phyloP scores from a whole-genome alignment of 805 yeast genomes.

The Myxozyma geophila region DNA sequence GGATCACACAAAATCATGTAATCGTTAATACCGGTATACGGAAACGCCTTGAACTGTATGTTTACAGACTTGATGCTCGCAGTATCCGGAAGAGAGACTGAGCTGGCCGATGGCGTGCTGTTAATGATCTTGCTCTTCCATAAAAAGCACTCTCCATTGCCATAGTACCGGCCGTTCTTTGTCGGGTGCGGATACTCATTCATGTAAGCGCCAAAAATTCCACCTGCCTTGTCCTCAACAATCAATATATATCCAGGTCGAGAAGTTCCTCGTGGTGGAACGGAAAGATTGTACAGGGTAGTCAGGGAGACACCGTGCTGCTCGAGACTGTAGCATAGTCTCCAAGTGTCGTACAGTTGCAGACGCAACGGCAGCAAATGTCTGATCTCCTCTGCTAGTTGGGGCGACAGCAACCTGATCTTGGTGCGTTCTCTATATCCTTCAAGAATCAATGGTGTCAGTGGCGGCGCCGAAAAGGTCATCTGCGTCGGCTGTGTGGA shows the following conservation, averaged over 20 bases:
- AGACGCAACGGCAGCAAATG: constrained; percentile 74
- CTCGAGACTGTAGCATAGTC: constrained; percentile 77
- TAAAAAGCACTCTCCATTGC: constrained; percentile 93
- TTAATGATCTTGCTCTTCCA: constrained; percentile 74
- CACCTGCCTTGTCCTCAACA: constrained; percentile 57
- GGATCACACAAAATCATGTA: constrained; percentile 81
- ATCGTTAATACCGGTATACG: constrained; percentile 86
- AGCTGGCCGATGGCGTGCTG: constrained; percentile 80
- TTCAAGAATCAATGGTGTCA: constrained; percentile 58
- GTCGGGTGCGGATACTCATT: constrained; percentile 73
- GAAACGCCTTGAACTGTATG: constrained; percentile 73
- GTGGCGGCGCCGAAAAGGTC: constrained; percentile 45
- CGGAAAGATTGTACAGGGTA: constrained; percentile 67
- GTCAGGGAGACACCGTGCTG: constrained; percentile 88
- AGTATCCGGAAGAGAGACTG: constrained; percentile 58
- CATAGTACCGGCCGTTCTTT: constrained; percentile 76
- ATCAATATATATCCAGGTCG: constrained; percentile 75
- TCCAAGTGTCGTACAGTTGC: constrained; percentile 80
- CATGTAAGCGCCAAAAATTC: constrained; percentile 51
- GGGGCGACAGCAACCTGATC: constrained; percentile 60
- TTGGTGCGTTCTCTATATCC: constrained; percentile 69
- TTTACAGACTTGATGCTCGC: constrained; percentile 24
- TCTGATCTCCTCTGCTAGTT: constrained; percentile 76
- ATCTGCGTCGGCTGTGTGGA: constrained; percentile 5
- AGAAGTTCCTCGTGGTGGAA: constrained; percentile 49